phyloP scores from a whole-genome alignment of 805 yeast species.

The Candida krabiensis region DNA sequence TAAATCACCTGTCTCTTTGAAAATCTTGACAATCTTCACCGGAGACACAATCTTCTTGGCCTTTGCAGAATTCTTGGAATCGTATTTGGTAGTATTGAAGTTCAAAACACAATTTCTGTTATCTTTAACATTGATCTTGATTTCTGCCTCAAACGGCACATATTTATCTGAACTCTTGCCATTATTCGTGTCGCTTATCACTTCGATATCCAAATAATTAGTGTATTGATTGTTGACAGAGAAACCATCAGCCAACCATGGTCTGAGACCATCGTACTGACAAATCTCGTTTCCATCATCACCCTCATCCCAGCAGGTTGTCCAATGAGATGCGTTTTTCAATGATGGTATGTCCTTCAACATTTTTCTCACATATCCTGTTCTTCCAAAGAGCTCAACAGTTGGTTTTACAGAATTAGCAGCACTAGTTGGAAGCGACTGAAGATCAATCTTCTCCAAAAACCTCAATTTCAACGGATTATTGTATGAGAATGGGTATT shows the following conservation, averaged over 20 bases:
- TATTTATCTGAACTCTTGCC: slow-evolving; percentile 37
- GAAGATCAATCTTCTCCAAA: slow-evolving; percentile 57
- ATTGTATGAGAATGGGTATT: slow-evolving; percentile 57
- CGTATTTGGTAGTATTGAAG: slow-evolving; percentile 52
- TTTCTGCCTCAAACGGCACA: slow-evolving; percentile 64
- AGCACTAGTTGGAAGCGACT: slow-evolving; percentile 19
- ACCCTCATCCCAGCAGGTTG: slow-evolving; percentile 37
- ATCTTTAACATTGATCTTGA: slow-evolving; percentile 55
- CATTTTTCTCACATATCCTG: slow-evolving; percentile 45
- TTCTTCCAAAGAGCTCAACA: slow-evolving; percentile 52
- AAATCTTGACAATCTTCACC: slow-evolving; percentile 60
- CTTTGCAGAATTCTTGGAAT: slow-evolving; percentile 26
- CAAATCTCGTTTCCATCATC: slow-evolving; percentile 54
- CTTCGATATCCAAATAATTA: slow-evolving; percentile 50
- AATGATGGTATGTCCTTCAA: slow-evolving; percentile 66
- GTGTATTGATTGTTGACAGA: slow-evolving; percentile 33
- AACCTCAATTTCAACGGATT: slow-evolving; percentile 75
- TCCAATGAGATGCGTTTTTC: slow-evolving; percentile 31
- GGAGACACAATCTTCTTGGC: slow-evolving; percentile 49
- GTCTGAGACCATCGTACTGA: slow-evolving; percentile 48
- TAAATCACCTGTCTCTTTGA: slow-evolving; percentile 34
- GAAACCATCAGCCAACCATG: slow-evolving; percentile 45
- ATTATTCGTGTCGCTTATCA: slow-evolving; percentile 48
- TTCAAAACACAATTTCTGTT: slow-evolving; percentile 64
- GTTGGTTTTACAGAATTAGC: slow-evolving; percentile 26